A percentile compares a stretch with the other conserved stretches of the same genome.
phyloP scores from a whole-genome alignment of 495 filamentous ascomycete species.

The Pyrenula aspistea region DNA sequence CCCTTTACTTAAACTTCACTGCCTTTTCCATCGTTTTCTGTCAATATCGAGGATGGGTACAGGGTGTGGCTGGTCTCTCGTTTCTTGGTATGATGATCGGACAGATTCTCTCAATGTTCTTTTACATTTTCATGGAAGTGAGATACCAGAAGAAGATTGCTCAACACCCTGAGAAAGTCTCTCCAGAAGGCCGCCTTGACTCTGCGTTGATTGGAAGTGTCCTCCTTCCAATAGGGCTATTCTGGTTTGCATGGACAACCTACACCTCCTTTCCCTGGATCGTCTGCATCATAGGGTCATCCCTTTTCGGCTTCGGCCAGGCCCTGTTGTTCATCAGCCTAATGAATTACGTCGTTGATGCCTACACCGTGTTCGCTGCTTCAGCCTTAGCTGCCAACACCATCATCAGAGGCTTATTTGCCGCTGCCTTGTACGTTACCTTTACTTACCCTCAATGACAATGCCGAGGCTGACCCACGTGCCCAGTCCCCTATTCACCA shows the following conservation, averaged over 20 bases:
- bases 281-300: slow-evolving; percentile 57
- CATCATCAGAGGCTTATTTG: slow-evolving; percentile 74
- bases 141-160: slow-evolving; percentile 4
- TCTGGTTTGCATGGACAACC: slow-evolving; percentile 74
- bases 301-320: slow-evolving; percentile 73
- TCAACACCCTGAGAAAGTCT: too few relatives aligned
- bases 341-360: slow-evolving; percentile 90
- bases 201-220: slow-evolving; percentile 66
- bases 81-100: slow-evolving; percentile 77
- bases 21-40: slow-evolving; percentile 72
- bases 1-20: too few relatives aligned
- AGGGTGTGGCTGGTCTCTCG: slow-evolving; percentile 59
- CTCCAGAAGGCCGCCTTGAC: slow-evolving; percentile 72
- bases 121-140: slow-evolving; percentile 3
- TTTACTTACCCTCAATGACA: too few relatives aligned
- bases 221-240: slow-evolving; percentile 62
- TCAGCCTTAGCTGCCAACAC: slow-evolving; percentile 82
- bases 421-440: slow-evolving; percentile 75
- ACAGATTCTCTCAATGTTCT: slow-evolving; percentile 38
- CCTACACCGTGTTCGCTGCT: slow-evolving; percentile 72
- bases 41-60: slow-evolving; percentile 58
- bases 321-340: slow-evolving; percentile 78
- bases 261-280: slow-evolving; percentile 64
- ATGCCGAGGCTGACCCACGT: too few relatives aligned
- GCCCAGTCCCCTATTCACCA: slow-evolving; percentile 65